These are phyloP conservation scores for Zygotorulaspora florentina DNA, from an alignment of 805 yeast species.

Conservation along the genomic window DNA sequence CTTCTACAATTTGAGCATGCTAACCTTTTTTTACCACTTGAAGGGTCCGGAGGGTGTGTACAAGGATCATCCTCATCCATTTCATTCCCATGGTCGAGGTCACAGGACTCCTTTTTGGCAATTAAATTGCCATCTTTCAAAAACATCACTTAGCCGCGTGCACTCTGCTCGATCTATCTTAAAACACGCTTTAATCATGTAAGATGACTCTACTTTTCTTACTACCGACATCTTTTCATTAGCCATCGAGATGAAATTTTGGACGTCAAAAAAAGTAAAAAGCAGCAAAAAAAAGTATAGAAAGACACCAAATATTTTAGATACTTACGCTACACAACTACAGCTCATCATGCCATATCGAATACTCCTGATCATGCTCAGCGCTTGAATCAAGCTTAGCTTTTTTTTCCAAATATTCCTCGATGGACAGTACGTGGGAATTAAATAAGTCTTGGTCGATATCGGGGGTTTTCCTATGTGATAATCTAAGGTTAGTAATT, in stretches of 20 bases:
- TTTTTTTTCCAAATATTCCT: not conserved
- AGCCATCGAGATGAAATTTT: too few relatives aligned
- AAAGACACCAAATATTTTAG: too few relatives aligned
- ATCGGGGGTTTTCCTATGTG: not conserved
- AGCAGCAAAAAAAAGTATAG: too few relatives aligned
- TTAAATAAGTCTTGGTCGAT: not conserved
- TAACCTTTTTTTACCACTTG: conserved; percentile 25
- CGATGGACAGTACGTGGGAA: not conserved
- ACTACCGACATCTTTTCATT: too few relatives aligned
- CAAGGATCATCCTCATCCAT: not conserved
- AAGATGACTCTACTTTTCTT: too few relatives aligned
- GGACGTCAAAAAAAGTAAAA: not conserved
- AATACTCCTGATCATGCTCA: not conserved
- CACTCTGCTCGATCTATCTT: not conserved
- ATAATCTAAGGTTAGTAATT: conserved; percentile 8
- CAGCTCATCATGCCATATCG: not conserved
- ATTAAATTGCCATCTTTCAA: conserved; percentile 2
- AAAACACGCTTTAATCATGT: too few relatives aligned
- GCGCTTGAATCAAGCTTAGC: not conserved
- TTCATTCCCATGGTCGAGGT: not conserved
- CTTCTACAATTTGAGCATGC: conserved; percentile 36
- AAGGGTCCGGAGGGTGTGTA: not conserved
- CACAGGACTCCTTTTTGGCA: conserved; percentile 1
- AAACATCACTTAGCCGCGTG: conserved; percentile 5
- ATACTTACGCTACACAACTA: not conserved